phyloP scores from a whole-genome alignment of 2,329 filamentous ascomycete genomes.

The Talaromyces funiculosus region DNA sequence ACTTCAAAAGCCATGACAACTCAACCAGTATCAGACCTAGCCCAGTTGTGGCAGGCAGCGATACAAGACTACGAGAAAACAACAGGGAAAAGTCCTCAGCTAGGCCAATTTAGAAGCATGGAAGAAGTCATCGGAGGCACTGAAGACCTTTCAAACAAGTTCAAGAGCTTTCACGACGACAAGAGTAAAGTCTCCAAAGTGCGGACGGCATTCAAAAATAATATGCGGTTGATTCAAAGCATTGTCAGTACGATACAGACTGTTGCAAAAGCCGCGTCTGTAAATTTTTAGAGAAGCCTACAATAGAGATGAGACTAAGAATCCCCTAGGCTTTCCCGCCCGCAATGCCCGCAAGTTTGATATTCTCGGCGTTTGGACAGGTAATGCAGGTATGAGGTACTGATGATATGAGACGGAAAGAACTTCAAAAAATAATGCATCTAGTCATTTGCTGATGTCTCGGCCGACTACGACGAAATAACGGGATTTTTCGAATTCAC shows the following conservation, averaged over 20 bases:
- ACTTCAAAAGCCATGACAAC: not conserved
- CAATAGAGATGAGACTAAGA: not conserved
- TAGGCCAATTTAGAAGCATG: not conserved
- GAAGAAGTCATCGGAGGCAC: not conserved
- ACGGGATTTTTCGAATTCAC: slow-evolving; percentile 9
- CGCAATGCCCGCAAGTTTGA: slow-evolving; percentile 4
- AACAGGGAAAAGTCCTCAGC: not conserved
- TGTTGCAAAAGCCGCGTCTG: slow-evolving; percentile 1
- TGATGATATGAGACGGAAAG: no score
- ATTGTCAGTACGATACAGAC: slow-evolving; percentile 2
- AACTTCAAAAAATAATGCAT: no score
- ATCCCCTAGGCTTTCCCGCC: not conserved
- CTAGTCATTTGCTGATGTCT: slow-evolving; percentile 1
- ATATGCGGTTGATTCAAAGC: slow-evolving; percentile 2
- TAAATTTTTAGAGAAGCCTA: not conserved
- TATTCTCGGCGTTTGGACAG: slow-evolving; percentile 8
- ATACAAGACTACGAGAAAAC: slow-evolving; percentile 3
- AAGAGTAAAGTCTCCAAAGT: not conserved
- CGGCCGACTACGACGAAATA: slow-evolving; percentile 4
- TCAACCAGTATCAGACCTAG: not conserved
- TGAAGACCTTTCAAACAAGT: not conserved
- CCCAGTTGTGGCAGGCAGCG: slow-evolving; percentile 2
- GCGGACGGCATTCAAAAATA: slow-evolving; percentile 4
- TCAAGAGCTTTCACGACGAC: slow-evolving; percentile 1
- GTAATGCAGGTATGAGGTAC: slow-evolving; percentile 1